These are phyloP conservation scores for Fistulinella cinereoalba DNA, from an alignment of 1,284 basidiomycete species.

Conservation along the genomic window DNA sequence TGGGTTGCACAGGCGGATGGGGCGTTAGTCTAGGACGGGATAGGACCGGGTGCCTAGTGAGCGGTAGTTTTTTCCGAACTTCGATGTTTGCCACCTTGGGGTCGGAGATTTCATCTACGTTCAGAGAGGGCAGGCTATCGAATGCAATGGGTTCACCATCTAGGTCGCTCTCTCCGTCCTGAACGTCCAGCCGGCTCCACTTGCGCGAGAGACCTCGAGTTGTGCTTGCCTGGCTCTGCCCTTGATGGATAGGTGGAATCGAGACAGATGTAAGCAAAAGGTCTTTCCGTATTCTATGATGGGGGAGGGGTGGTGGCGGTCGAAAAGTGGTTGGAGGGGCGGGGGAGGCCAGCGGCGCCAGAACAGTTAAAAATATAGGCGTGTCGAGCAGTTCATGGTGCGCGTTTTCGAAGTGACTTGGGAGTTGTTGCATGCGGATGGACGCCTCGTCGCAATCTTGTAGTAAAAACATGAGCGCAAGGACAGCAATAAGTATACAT, in stretches of 20 bases:
- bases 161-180: slow-evolving; percentile 23
- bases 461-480: slow-evolving; percentile 4
- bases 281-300: background rate
- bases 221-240: slow-evolving; percentile 10
- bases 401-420: slow-evolving; percentile 21
- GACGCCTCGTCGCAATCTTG: slow-evolving; percentile 29
- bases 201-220: slow-evolving; percentile 25
- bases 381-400: slow-evolving; percentile 22
- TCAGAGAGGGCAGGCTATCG: slow-evolving; percentile 12
- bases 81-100: slow-evolving; percentile 10
- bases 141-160: slow-evolving; percentile 16
- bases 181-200: slow-evolving; percentile 31
- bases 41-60: slow-evolving; percentile 8
- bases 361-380: slow-evolving; percentile 8
- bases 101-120: background rate
- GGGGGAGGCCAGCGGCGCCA: slow-evolving; percentile 23
- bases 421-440: slow-evolving; percentile 24
- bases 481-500: background rate
- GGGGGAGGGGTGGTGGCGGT: slow-evolving; percentile 20
- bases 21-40: slow-evolving; percentile 24
- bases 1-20: slow-evolving; percentile 11
- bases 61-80: slow-evolving; percentile 12
- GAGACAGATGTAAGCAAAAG: slow-evolving; percentile 12
- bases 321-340: slow-evolving; percentile 17
- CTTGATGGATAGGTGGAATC: slow-evolving; percentile 10